Conservation (phyloP, 768 basidiomycete species). For the Ramaria sp. region DNA sequence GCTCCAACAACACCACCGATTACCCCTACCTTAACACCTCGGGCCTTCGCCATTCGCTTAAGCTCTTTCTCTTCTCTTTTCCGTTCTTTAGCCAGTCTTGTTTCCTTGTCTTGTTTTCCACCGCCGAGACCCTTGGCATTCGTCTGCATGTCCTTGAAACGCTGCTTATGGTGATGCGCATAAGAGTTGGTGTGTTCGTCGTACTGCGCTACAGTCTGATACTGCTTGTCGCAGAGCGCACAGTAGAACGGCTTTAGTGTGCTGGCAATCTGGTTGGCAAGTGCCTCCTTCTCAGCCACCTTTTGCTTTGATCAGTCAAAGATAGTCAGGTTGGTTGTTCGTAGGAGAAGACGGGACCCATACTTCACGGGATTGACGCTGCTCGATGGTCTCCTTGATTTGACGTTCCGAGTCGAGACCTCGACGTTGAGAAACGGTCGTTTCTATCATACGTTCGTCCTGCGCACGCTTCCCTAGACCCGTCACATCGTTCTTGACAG, state of each 20-base stretch:
- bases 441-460: slow-evolving; percentile 76
- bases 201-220: slow-evolving; percentile 75
- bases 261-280: slow-evolving; percentile 56
- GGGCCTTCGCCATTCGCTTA: slow-evolving; percentile 72
- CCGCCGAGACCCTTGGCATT: slow-evolving; percentile 39
- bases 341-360: slow-evolving; percentile 9
- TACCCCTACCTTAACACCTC: slow-evolving; percentile 44
- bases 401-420: slow-evolving; percentile 74
- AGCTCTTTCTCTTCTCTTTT: slow-evolving; percentile 80
- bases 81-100: slow-evolving; percentile 72
- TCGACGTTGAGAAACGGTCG: slow-evolving; percentile 73
- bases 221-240: slow-evolving; percentile 76
- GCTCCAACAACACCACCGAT: slow-evolving; percentile 17
- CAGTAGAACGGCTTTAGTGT: slow-evolving; percentile 73
- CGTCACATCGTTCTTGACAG: slow-evolving; percentile 64
- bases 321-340: background rate
- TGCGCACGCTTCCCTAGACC: slow-evolving; percentile 72
- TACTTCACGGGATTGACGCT: slow-evolving; percentile 65
- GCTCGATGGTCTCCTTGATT: slow-evolving; percentile 68
- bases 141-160: slow-evolving; percentile 73
- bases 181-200: slow-evolving; percentile 88
- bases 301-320: slow-evolving; percentile 37
- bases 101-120: slow-evolving; percentile 52
- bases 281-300: slow-evolving; percentile 53
- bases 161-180: slow-evolving; percentile 77